phyloP scores from a whole-genome alignment of 169 alveolate species.

The Plasmodium coatneyi region DNA sequence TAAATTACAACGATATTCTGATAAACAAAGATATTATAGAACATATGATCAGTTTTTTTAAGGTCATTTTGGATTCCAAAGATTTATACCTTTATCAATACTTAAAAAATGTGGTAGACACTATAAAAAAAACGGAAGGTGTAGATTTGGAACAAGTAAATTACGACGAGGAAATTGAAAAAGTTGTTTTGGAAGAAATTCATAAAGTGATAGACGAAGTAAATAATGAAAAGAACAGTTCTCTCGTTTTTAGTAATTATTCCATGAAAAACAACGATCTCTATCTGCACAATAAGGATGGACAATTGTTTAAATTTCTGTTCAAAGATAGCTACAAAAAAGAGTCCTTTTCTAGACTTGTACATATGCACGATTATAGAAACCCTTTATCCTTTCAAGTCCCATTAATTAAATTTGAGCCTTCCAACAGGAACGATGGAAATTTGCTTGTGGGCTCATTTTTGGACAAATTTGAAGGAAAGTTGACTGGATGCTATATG shows the following conservation, averaged over 20 bases:
- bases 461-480: conserved; percentile 24
- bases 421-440: conserved; percentile 40
- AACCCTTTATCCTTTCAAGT: conserved; percentile 36
- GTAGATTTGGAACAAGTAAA: not conserved
- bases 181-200: conserved; percentile 36
- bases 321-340: conserved; percentile 19
- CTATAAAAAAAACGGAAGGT: conserved; percentile 10
- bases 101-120: conserved; percentile 26
- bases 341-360: conserved; percentile 7
- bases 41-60: conserved; percentile 19
- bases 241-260: conserved; percentile 29
- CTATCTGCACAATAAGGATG: conserved; percentile 29
- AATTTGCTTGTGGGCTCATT: conserved; percentile 12
- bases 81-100: conserved; percentile 25
- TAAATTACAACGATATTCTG: conserved; percentile 28
- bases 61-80: conserved; percentile 25
- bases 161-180: conserved; percentile 47
- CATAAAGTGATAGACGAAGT: conserved; percentile 47
- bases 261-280: conserved; percentile 7
- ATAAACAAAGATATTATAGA: conserved; percentile 17
- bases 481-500: conserved; percentile 21
- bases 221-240: conserved; percentile 27
- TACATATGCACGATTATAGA: not conserved
- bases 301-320: conserved; percentile 22
- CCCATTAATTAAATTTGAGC: conserved; percentile 27